A percentile compares a stretch with the other conserved stretches of the same genome.
phyloP scores from a whole-genome alignment of 805 yeast genomes.

The Starmerella sp. region DNA sequence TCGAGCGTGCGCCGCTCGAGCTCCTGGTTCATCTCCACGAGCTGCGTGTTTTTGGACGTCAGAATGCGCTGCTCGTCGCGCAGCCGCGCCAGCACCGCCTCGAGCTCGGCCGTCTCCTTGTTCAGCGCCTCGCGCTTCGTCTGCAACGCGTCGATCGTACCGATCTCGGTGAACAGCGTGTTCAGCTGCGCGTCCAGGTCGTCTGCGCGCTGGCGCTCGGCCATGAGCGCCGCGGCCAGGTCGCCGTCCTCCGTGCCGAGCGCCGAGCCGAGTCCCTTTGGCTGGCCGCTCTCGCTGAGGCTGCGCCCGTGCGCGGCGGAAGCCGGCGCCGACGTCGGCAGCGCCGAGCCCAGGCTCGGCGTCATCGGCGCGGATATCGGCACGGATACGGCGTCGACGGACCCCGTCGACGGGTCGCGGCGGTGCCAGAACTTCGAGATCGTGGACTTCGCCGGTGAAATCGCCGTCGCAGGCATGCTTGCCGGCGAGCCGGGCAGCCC shows the following conservation, averaged over 20 bases:
- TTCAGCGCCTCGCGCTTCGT: constrained; percentile 15
- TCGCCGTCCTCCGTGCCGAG: not conserved
- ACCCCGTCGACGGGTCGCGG: not conserved
- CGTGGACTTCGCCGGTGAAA: not conserved
- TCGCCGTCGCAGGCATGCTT: not conserved
- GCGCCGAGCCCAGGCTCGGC: not conserved
- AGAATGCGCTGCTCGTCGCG: constrained; percentile 28
- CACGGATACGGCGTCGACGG: constrained; percentile 8
- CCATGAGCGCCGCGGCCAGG: constrained; percentile 12
- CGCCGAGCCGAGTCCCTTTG: not conserved
- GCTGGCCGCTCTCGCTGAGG: constrained; percentile 14
- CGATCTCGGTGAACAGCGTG: constrained; percentile 24
- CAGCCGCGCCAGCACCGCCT: constrained; percentile 22
- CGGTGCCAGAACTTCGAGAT: constrained; percentile 6
- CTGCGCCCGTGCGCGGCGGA: constrained; percentile 15
- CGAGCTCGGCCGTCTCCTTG: constrained; percentile 26
- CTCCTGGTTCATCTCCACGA: constrained; percentile 31
- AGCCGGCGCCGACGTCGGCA: not conserved
- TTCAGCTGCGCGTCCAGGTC: constrained; percentile 3
- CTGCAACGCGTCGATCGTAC: not conserved
- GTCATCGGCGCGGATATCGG: constrained; percentile 8
- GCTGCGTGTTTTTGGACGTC: constrained; percentile 29
- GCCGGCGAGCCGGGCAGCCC: constrained; percentile 2
- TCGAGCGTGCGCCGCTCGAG: constrained; percentile 29
- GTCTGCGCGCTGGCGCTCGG: constrained; percentile 22